Conservation (phyloP, 768 basidiomycete species). For the Tulasnella sp. region DNA sequence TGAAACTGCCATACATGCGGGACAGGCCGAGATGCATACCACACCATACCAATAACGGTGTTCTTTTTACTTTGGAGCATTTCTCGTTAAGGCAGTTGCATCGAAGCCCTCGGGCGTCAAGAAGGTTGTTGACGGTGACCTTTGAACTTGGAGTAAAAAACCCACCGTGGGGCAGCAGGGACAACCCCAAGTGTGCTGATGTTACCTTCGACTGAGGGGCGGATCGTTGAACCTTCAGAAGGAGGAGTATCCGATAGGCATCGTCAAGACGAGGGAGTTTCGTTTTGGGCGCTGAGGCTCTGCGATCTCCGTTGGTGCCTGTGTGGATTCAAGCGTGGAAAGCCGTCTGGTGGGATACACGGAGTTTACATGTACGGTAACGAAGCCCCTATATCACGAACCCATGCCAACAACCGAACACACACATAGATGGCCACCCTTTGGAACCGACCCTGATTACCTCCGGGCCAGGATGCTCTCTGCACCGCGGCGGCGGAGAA, state of each 20-base stretch:
- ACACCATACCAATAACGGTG: neutral
- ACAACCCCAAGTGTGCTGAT: neutral
- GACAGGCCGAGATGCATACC: too few relatives aligned
- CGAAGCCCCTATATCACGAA: neutral
- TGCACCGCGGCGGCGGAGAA: neutral
- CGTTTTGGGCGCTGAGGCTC: neutral
- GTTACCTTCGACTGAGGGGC: neutral
- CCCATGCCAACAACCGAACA: neutral
- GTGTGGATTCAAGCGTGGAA: neutral
- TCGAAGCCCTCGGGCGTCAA: neutral
- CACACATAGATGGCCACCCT: neutral
- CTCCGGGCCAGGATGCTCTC: neutral
- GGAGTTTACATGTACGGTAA: neutral
- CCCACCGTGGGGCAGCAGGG: neutral
- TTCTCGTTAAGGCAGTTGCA: neutral
- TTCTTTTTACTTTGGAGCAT: neutral
- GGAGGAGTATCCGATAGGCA: neutral
- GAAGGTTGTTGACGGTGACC: neutral
- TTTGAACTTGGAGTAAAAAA: neutral
- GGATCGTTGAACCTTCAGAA: neutral
- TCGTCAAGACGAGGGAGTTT: neutral
- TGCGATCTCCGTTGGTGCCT: neutral
- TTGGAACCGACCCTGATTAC: neutral
- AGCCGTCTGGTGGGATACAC: slow-evolving; percentile 9
- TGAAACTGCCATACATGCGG: too few relatives aligned